A percentile compares a stretch with the other conserved stretches of the same genome.
Conservation (phyloP, 805 yeast genomes). For the Candida pini region DNA sequence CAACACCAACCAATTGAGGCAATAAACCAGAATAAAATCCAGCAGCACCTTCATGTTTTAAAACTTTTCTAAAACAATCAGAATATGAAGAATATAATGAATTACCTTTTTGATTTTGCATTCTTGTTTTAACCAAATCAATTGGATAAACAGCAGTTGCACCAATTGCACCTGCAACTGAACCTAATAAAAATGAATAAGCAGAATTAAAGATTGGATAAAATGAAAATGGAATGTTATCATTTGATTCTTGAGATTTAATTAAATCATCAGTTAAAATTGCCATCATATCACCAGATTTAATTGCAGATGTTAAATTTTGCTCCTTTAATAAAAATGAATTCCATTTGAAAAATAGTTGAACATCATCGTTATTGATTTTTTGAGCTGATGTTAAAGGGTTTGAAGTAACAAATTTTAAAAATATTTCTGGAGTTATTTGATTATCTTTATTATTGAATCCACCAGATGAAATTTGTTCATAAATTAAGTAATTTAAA, state of each 20-base stretch:
- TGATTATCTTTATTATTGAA: conserved; percentile 14
- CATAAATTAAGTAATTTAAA: conserved; percentile 26
- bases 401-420: conserved; percentile 17
- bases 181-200: conserved; percentile 84
- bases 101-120: conserved; percentile 87
- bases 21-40: conserved; percentile 91
- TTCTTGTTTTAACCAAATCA: conserved; percentile 91
- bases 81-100: conserved; percentile 70
- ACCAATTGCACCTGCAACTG: conserved; percentile 96
- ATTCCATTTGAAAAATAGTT: conserved; percentile 32
- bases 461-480: conserved; percentile 22
- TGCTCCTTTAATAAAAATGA: conserved; percentile 23
- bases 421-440: conserved; percentile 22
- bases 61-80: conserved; percentile 79
- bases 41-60: conserved; percentile 68
- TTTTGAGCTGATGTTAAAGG: conserved; percentile 4
- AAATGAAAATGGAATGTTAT: conserved; percentile 33
- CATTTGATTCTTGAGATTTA: conserved; percentile 42
- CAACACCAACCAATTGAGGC: conserved; percentile 94
- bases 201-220: conserved; percentile 77
- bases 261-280: conserved; percentile 50
- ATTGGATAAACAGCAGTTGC: conserved; percentile 98
- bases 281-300: conserved; percentile 28
- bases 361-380: conserved; percentile 24
- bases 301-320: conserved; percentile 20